phyloP scores from a whole-genome alignment of 2,329 filamentous ascomycete genomes.

The Leptographium radiaticola region DNA sequence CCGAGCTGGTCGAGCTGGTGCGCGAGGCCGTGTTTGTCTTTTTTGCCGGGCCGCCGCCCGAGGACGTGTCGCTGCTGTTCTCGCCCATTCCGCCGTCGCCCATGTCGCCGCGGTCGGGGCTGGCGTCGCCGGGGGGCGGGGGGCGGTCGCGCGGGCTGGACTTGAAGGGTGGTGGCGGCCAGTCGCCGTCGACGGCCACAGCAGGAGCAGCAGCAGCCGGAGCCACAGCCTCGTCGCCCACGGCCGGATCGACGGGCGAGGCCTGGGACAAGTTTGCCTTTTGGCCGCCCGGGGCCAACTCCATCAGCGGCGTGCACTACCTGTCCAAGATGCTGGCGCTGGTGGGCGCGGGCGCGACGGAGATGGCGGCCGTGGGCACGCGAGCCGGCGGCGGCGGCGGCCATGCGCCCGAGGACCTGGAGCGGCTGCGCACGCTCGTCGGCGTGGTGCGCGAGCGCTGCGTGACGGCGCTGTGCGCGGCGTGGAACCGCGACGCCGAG shows the following conservation, averaged over 20 bases:
- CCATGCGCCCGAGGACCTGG: constrained; percentile 44
- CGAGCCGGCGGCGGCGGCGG: constrained; percentile 45
- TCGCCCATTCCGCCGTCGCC: constrained; percentile 66
- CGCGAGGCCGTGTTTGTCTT: constrained; percentile 69
- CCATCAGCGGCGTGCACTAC: constrained; percentile 83
- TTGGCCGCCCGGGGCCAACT: constrained; percentile 89
- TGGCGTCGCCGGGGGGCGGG: neutral
- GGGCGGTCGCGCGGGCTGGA: no score
- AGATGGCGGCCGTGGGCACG: constrained; percentile 58
- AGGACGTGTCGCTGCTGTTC: constrained; percentile 79
- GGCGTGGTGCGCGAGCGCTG: constrained; percentile 71
- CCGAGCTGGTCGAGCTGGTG: constrained; percentile 73
- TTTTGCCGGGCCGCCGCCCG: constrained; percentile 77
- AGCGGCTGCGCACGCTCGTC: constrained; percentile 64
- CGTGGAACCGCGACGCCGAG: constrained; percentile 89
- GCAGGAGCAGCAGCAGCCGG: constrained; percentile 35
- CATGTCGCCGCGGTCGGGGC: constrained; percentile 45
- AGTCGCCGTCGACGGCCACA: constrained; percentile 31
- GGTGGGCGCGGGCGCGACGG: constrained; percentile 75
- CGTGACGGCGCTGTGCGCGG: constrained; percentile 70
- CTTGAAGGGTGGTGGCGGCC: neutral
- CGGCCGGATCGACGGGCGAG: constrained; percentile 64
- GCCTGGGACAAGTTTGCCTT: constrained; percentile 91
- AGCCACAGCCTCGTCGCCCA: constrained; percentile 67
- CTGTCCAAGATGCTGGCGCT: constrained; percentile 69